Evolutionary conservation across 345 rosid genomes (phyloP), one percentile per base, ranked within the genome.

Genomic region (Eucalyptus caleyi): DNA sequence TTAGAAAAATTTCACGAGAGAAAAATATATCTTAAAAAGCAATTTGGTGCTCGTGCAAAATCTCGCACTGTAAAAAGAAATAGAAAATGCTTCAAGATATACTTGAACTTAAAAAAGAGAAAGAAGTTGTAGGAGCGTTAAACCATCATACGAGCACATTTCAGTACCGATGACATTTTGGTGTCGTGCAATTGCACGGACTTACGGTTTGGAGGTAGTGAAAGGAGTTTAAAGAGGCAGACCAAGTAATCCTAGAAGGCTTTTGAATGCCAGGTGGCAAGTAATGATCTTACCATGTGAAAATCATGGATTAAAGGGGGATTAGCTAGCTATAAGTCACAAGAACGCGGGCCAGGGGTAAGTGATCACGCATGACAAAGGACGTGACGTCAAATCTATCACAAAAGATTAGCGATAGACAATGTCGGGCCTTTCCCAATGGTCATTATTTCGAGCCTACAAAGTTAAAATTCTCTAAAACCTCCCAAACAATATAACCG

Each of bases 51-150:
- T 16, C 5, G 24, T 7, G 7, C 0, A 1, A 67, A 67, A 16
- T 65, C 77, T 30, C 21, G n/a, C 19, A 4, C 6, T 30, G 0
- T 65, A 65, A n/a, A 65, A 65, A n/a, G n/a, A 30, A 7, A 65
- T 7, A 65, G 37, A 65, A 65, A 65, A 30, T 65, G 37, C 77
- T 65, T n/a, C 6, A 2, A 65, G 5, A 65, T 14, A n/a, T 65
- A n/a, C 37, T 14, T n/a, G 77, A n/a, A 65, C 37, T 14, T 2
- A 7, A 65, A 65, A 30, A 2, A 4, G 19, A 8, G 77, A n/a
- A 2, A 65, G 37, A 15, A 4, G 3, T 2, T n/a, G 16, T 1
- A n/a, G 6, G 37, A n/a, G 37, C 9, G 0, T n/a, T n/a, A 4
- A 7, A 30, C 37, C 4, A 30, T 65, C 32, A 32, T 65, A 30